Conservation (phyloP, 2,329 filamentous ascomycete genomes). For the Plenodomus tracheiphilus region DNA sequence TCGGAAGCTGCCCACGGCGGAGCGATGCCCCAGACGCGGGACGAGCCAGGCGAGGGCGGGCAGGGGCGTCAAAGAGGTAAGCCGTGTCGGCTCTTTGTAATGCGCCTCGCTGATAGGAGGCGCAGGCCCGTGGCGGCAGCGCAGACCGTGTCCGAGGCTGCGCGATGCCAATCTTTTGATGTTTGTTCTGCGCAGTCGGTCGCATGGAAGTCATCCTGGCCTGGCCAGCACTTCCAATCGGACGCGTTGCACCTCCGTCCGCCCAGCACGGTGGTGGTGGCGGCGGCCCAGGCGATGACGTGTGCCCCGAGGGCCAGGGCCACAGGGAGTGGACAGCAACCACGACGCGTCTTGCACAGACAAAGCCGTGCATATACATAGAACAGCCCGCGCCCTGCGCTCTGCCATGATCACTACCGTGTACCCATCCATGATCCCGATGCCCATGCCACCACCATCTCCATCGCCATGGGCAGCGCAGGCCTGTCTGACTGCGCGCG, state of each 20-base stretch:
- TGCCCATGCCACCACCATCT: too few relatives aligned
- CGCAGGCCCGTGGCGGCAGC: slow-evolving; percentile 5
- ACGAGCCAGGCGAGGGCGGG: slow-evolving; percentile 1
- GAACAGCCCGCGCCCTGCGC: too few relatives aligned
- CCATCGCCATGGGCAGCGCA: too few relatives aligned
- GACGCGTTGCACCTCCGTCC: slow-evolving; percentile 5
- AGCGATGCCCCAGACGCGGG: not conserved
- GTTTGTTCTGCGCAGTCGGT: not conserved
- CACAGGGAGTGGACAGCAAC: too few relatives aligned
- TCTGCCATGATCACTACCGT: too few relatives aligned
- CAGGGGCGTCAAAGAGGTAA: not conserved
- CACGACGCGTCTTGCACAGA: not conserved
- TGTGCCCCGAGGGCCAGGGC: slow-evolving; percentile 1
- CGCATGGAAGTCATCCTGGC: slow-evolving; percentile 8
- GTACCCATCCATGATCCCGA: too few relatives aligned
- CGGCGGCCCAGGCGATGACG: slow-evolving; percentile 13
- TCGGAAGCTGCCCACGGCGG: slow-evolving; percentile 9
- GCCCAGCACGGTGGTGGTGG: slow-evolving; percentile 3
- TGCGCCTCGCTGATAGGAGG: slow-evolving; percentile 15
- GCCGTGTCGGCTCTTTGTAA: slow-evolving; percentile 6
- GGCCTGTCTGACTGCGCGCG: not conserved
- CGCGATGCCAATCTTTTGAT: too few relatives aligned
- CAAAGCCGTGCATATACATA: too few relatives aligned
- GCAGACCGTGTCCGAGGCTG: not conserved
- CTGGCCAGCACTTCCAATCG: slow-evolving; percentile 10